phyloP scores from a whole-genome alignment of 2,329 filamentous ascomycete genomes.

The Epichloe amarillans region DNA sequence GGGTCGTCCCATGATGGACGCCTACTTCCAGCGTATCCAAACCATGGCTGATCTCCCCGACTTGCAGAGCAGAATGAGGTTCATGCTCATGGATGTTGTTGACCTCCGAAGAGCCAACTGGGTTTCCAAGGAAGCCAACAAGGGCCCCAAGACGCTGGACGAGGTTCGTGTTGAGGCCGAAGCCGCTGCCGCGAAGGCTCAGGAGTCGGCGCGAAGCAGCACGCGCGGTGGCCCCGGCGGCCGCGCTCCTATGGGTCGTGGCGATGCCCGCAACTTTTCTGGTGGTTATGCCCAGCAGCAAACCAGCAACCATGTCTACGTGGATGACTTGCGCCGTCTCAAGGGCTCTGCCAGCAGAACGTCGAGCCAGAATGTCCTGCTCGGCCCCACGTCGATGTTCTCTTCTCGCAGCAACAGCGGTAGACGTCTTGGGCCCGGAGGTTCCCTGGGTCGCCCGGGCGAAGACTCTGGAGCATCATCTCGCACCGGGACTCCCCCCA shows the following conservation, averaged over 20 bases:
- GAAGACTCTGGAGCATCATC: slow-evolving; percentile 84
- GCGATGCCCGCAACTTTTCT: slow-evolving; percentile 77
- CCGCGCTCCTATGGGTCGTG: slow-evolving; percentile 63
- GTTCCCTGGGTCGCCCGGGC: slow-evolving; percentile 56
- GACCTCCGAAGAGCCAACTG: slow-evolving; percentile 70
- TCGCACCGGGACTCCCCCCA: slow-evolving; percentile 77
- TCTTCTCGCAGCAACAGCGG: slow-evolving; percentile 84
- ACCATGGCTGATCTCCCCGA: slow-evolving; percentile 67
- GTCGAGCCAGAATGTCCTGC: slow-evolving; percentile 47
- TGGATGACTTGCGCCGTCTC: slow-evolving; percentile 82
- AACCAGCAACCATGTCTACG: slow-evolving; percentile 73
- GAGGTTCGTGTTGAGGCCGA: slow-evolving; percentile 77
- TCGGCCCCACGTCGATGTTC: slow-evolving; percentile 81
- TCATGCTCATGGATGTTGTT: slow-evolving; percentile 92
- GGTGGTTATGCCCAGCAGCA: slow-evolving; percentile 57
- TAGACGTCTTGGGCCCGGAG: slow-evolving; percentile 63
- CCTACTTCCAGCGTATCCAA: slow-evolving; percentile 84
- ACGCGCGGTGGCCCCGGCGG: slow-evolving; percentile 53
- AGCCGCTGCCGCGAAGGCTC: slow-evolving; percentile 71
- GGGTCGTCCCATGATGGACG: slow-evolving; percentile 76
- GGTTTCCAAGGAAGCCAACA: slow-evolving; percentile 78
- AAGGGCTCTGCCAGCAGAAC: slow-evolving; percentile 47
- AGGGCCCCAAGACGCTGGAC: slow-evolving; percentile 92
- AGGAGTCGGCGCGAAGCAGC: slow-evolving; percentile 50
- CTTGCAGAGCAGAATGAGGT: slow-evolving; percentile 75